These are phyloP conservation scores for Dipodascus geniculatus DNA, from an alignment of 805 yeast genomes.

Conservation along the genomic window DNA sequence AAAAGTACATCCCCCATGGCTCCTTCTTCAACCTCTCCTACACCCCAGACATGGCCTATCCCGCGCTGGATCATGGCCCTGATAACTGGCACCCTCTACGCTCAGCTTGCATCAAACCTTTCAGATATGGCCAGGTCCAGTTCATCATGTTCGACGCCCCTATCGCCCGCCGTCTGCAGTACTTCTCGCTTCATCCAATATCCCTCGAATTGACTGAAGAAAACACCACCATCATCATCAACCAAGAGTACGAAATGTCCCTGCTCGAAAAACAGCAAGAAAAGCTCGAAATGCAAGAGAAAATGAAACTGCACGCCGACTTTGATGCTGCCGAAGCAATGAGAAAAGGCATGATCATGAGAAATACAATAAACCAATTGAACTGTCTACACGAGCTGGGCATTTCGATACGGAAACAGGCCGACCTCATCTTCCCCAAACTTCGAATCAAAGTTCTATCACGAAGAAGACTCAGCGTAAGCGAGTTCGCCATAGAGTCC, in stretches of 20 bases:
- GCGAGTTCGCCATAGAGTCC: slow-evolving; percentile 11
- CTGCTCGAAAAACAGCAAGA: slow-evolving; percentile 17
- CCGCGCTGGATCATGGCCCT: neutral
- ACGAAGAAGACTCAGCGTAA: slow-evolving; percentile 17
- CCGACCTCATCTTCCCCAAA: slow-evolving; percentile 18
- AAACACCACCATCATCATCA: slow-evolving; percentile 15
- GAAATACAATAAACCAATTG: slow-evolving; percentile 19
- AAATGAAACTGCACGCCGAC: slow-evolving; percentile 15
- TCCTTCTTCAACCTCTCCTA: neutral
- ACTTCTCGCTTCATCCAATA: slow-evolving; percentile 65
- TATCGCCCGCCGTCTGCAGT: slow-evolving; percentile 55
- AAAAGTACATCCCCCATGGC: slow-evolving; percentile 1
- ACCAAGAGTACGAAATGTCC: slow-evolving; percentile 20
- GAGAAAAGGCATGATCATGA: slow-evolving; percentile 2
- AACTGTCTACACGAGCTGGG: slow-evolving; percentile 27
- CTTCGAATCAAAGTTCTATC: slow-evolving; percentile 5
- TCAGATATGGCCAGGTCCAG: slow-evolving; percentile 7
- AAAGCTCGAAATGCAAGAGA: slow-evolving; percentile 12
- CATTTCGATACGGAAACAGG: slow-evolving; percentile 16
- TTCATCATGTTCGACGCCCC: slow-evolving; percentile 59
- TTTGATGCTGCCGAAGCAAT: slow-evolving; percentile 4
- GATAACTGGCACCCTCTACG: neutral
- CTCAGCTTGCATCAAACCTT: neutral
- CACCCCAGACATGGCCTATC: neutral
- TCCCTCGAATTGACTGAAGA: slow-evolving; percentile 39